Conservation (phyloP, 805 yeast species). For the Saccharomycopsis sp. region DNA sequence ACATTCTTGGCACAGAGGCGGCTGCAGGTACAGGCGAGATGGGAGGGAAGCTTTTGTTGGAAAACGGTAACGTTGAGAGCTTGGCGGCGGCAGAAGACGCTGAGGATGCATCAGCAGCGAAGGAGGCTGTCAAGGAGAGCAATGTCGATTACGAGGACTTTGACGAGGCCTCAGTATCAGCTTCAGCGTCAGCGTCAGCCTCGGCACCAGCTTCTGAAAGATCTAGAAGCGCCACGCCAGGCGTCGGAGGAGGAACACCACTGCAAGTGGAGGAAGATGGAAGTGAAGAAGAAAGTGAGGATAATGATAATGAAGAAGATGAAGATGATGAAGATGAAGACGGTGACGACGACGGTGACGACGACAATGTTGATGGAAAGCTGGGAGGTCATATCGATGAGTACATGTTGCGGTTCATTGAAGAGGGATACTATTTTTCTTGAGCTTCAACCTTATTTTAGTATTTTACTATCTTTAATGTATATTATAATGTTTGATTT, state of each 20-base stretch:
- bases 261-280: not conserved
- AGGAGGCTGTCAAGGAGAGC: constrained; percentile 76
- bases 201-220: constrained; percentile 25
- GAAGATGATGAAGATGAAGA: constrained; percentile 50
- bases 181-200: no score
- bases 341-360: constrained; percentile 41
- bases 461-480: no score
- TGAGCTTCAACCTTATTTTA: no score
- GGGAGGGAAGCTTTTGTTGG: constrained; percentile 25
- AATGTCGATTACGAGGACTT: constrained; percentile 83
- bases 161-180: constrained; percentile 44
- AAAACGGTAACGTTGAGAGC: constrained; percentile 39
- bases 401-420: constrained; percentile 88
- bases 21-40: constrained; percentile 23
- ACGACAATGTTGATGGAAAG: no score
- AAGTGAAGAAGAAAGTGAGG: constrained; percentile 25
- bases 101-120: constrained; percentile 84
- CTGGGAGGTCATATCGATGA: constrained; percentile 90
- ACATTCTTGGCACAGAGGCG: constrained; percentile 50
- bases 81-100: constrained; percentile 94
- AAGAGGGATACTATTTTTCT: constrained; percentile 64
- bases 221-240: constrained; percentile 27
- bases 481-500: no score
- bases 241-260: constrained; percentile 18
- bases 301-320: constrained; percentile 31